Evolutionary conservation across 805 yeast species (phyloP).

Genomic region (Candida wancherniae): DNA sequence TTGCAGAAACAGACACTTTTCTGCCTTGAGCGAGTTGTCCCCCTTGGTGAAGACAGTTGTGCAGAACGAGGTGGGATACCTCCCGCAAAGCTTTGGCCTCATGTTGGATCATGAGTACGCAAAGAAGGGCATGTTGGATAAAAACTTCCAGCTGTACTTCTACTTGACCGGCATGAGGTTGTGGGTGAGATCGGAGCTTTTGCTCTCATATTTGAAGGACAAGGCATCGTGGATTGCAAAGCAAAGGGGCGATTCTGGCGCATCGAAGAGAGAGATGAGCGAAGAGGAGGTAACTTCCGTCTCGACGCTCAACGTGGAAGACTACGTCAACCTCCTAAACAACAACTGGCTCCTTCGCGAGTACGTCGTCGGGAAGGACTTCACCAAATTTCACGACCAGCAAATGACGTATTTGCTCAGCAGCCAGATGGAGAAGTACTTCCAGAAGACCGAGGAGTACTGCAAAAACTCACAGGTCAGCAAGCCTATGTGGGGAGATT

Average conservation of each 20-base stretch:
- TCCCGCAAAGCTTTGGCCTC: slow-evolving; percentile 26
- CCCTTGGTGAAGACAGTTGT: slow-evolving; percentile 15
- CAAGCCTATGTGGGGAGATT: slow-evolving; percentile 25
- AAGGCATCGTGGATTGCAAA: slow-evolving; percentile 22
- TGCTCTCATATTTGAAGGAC: slow-evolving; percentile 24
- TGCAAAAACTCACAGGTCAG: slow-evolving; percentile 9
- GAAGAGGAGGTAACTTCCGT: slow-evolving; percentile 5
- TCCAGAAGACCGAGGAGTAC: slow-evolving; percentile 4
- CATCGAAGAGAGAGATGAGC: not conserved
- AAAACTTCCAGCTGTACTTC: slow-evolving; percentile 2
- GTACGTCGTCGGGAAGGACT: slow-evolving; percentile 18
- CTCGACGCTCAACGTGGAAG: slow-evolving; percentile 18
- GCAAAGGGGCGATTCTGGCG: slow-evolving; percentile 2
- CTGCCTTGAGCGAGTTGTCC: slow-evolving; percentile 18
- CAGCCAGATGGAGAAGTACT: slow-evolving; percentile 3
- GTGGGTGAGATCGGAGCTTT: slow-evolving; percentile 15
- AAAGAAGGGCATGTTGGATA: slow-evolving; percentile 4
- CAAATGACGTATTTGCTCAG: slow-evolving; percentile 20
- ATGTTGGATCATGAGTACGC: slow-evolving; percentile 28
- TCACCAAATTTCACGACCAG: slow-evolving; percentile 25
- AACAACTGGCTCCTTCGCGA: slow-evolving; percentile 24
- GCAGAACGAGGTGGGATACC: slow-evolving; percentile 23
- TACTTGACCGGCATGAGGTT: slow-evolving; percentile 10
- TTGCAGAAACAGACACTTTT: slow-evolving; percentile 34
- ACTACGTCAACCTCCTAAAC: slow-evolving; percentile 24